A percentile compares a stretch with the other conserved stretches of the same genome.
Conservation (phyloP, 306 rosid species). For the Gynostemma pentaphyllum region DNA sequence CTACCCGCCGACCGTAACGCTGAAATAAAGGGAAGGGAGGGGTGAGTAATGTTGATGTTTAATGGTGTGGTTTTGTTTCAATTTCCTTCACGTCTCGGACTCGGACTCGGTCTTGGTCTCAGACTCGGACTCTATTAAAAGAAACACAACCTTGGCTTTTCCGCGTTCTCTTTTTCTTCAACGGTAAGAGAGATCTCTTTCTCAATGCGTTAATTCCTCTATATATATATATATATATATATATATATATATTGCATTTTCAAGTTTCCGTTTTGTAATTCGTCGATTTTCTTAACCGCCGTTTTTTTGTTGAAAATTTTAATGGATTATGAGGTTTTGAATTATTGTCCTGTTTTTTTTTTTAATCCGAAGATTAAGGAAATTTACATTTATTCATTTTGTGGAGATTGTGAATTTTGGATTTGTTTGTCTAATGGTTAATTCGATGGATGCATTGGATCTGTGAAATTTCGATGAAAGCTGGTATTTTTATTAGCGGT, state of each 20-base stretch:
- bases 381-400: no score
- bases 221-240: no score
- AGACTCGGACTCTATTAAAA: conserved; percentile 8
- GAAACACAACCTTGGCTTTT: neutral
- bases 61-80: no score
- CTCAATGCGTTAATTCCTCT: neutral
- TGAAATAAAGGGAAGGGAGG: neutral
- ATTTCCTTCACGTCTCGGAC: no score
- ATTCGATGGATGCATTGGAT: neutral
- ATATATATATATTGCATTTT: no score
- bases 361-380: no score
- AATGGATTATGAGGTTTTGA: neutral
- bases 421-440: neutral
- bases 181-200: conserved; percentile 1
- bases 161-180: neutral
- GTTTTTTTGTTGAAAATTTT: neutral
- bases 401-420: no score
- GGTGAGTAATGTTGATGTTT: neutral
- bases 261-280: neutral
- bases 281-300: neutral
- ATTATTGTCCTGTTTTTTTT: neutral
- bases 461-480: neutral
- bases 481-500: neutral
- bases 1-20: conserved; percentile 10
- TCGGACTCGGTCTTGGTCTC: no score